phyloP scores from a whole-genome alignment of 2,329 filamentous ascomycete species.

The Hortaea sp. region DNA sequence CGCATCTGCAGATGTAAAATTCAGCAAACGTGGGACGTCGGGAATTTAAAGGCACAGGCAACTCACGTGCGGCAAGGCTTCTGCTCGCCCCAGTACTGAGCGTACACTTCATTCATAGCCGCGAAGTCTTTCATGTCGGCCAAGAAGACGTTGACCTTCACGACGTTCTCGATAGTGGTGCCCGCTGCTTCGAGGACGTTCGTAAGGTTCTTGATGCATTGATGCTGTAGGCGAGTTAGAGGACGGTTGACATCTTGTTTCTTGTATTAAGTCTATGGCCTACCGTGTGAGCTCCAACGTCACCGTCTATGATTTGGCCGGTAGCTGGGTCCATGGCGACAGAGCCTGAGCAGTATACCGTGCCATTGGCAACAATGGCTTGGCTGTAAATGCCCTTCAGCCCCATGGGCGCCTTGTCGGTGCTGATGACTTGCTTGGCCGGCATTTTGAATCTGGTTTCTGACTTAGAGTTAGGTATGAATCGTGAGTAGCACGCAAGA shows the following conservation, averaged over 20 bases:
- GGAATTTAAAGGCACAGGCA: background rate
- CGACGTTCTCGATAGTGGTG: slow-evolving; percentile 47
- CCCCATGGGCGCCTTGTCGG: slow-evolving; percentile 18
- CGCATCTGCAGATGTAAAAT: slow-evolving; percentile 28
- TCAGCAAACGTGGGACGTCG: background rate
- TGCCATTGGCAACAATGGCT: slow-evolving; percentile 42
- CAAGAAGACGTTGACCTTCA: slow-evolving; percentile 48
- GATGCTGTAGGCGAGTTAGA: slow-evolving; percentile 28
- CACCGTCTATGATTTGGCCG: slow-evolving; percentile 19
- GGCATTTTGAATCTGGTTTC: background rate
- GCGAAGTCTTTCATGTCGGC: slow-evolving; percentile 42
- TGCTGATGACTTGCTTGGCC: slow-evolving; percentile 16
- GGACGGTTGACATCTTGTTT: background rate
- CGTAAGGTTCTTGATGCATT: slow-evolving; percentile 49
- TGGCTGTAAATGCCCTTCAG: slow-evolving; percentile 22
- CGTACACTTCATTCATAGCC: slow-evolving; percentile 47
- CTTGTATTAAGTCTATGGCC: background rate
- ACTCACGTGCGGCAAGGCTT: slow-evolving; percentile 25
- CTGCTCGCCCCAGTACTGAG: slow-evolving; percentile 21
- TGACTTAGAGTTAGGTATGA: background rate
- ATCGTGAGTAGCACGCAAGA: too few relatives aligned
- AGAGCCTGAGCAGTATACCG: slow-evolving; percentile 61
- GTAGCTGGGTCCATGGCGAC: slow-evolving; percentile 50
- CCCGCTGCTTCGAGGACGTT: slow-evolving; percentile 52
- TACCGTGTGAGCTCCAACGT: slow-evolving; percentile 11